phyloP scores from a whole-genome alignment of 495 filamentous ascomycete species.

The Annulohypoxylon stygium region DNA sequence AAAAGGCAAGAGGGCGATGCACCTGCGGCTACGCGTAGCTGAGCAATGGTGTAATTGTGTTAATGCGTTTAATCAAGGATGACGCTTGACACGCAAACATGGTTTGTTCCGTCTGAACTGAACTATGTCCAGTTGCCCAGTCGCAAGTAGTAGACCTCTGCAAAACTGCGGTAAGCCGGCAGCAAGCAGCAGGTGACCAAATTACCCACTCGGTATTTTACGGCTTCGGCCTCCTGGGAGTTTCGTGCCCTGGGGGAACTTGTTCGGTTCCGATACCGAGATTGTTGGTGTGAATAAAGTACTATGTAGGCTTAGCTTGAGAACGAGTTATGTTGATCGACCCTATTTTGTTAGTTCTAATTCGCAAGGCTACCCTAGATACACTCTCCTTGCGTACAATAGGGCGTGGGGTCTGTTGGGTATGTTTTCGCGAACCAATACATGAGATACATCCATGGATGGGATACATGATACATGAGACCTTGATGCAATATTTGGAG shows the following conservation, averaged over 20 bases:
- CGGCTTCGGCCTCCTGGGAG: slow-evolving; percentile 26
- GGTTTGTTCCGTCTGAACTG: slow-evolving; percentile 37
- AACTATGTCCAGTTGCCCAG: slow-evolving; percentile 1
- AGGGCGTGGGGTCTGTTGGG: background rate
- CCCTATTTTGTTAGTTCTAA: slow-evolving; percentile 4
- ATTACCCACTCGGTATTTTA: slow-evolving; percentile 25
- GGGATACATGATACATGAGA: too few species aligned
- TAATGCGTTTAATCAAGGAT: slow-evolving; percentile 31
- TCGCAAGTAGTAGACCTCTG: too few species aligned
- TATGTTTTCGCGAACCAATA: slow-evolving; percentile 25
- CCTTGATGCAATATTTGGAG: background rate
- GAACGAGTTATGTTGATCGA: slow-evolving; percentile 25
- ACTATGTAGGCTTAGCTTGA: slow-evolving; percentile 20
- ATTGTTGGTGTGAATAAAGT: slow-evolving; percentile 27
- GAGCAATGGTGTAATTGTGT: slow-evolving; percentile 12
- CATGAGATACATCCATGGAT: too few species aligned
- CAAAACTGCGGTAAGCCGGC: slow-evolving; percentile 21
- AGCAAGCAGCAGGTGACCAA: slow-evolving; percentile 29
- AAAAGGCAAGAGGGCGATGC: slow-evolving; percentile 15
- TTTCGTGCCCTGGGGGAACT: slow-evolving; percentile 22
- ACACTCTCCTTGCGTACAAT: background rate
- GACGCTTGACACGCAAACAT: slow-evolving; percentile 43
- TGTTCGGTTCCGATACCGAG: slow-evolving; percentile 42
- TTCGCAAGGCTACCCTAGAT: slow-evolving; percentile 8
- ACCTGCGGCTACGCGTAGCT: slow-evolving; percentile 43